phyloP scores from a whole-genome alignment of 2,329 filamentous ascomycete species.

The Trichophyton simii region DNA sequence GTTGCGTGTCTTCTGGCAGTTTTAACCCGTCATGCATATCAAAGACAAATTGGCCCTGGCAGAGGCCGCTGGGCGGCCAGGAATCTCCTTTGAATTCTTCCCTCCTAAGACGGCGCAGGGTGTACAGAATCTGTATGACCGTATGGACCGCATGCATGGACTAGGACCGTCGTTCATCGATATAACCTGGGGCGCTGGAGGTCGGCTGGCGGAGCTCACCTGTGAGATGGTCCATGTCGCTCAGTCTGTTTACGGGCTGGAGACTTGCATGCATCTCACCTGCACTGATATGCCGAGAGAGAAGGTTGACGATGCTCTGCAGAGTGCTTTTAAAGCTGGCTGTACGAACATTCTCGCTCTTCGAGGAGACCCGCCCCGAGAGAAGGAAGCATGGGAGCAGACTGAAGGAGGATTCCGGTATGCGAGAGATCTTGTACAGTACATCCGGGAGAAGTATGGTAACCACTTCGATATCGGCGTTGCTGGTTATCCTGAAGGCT shows the following conservation, averaged over 20 bases:
- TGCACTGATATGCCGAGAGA: constrained; percentile 95
- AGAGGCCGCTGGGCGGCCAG: constrained; percentile 64
- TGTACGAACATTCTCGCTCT: constrained; percentile 96
- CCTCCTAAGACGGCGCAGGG: constrained; percentile 81
- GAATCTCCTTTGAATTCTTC: constrained; percentile 99
- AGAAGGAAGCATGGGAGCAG: constrained; percentile 86
- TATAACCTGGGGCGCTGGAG: constrained; percentile 95
- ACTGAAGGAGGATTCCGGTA: constrained; percentile 80
- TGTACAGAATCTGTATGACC: constrained; percentile 97
- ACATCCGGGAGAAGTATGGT: constrained; percentile 67
- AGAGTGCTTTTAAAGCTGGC: constrained; percentile 80
- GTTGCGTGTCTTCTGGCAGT: background rate
- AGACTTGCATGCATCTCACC: constrained; percentile 98
- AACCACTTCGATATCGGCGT: constrained; percentile 96
- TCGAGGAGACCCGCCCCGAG: constrained; percentile 82
- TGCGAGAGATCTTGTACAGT: constrained; percentile 76
- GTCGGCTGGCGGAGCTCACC: constrained; percentile 78
- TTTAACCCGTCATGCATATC: constrained; percentile 67
- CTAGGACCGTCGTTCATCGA: constrained; percentile 93
- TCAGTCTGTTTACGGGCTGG: constrained; percentile 86
- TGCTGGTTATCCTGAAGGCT: constrained; percentile 90
- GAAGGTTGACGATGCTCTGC: constrained; percentile 79
- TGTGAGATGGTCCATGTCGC: constrained; percentile 96
- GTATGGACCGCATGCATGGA: constrained; percentile 97
- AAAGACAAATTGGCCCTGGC: constrained; percentile 78